A percentile compares a stretch with the other conserved stretches of the same genome.
Evolutionary conservation across 352 stramenopile genomes (phyloP).

Genomic region (Phytophthora quininea): DNA sequence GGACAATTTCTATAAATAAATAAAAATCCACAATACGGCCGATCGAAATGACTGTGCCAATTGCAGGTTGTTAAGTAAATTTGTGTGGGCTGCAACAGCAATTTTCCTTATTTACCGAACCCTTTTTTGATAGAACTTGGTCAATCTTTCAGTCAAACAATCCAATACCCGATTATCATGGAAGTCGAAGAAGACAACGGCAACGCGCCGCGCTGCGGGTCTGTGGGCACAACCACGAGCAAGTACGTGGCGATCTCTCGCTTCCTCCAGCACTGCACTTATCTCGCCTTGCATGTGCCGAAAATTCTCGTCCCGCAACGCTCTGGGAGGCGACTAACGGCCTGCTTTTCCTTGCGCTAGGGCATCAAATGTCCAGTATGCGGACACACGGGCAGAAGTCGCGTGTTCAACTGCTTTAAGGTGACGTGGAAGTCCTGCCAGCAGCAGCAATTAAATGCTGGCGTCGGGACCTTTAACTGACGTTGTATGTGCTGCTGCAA

Average conservation of each 20-base stretch:
- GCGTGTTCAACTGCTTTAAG: constrained; percentile 62
- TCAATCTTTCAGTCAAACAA: too few relatives aligned
- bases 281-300: background rate
- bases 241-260: constrained; percentile 20
- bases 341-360: constrained; percentile 25
- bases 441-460: too few relatives aligned
- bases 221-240: constrained; percentile 35
- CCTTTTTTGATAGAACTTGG: too few relatives aligned
- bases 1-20: too few relatives aligned
- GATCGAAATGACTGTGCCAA: too few relatives aligned
- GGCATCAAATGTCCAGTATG: constrained; percentile 65
- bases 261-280: background rate
- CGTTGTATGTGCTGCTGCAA: too few relatives aligned
- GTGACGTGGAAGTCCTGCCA: constrained; percentile 20
- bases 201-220: constrained; percentile 18
- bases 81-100: background rate
- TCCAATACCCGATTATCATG: constrained; percentile 5
- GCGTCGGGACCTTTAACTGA: too few relatives aligned
- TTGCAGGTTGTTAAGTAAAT: background rate
- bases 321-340: constrained; percentile 3
- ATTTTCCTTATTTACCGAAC: background rate
- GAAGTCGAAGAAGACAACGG: constrained; percentile 1
- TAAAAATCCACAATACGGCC: too few relatives aligned
- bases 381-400: constrained; percentile 72
- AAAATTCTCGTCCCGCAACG: too few relatives aligned